Base-by-base conservation (phyloP, 768 basidiomycete species). In the Mycena metata region DNA sequence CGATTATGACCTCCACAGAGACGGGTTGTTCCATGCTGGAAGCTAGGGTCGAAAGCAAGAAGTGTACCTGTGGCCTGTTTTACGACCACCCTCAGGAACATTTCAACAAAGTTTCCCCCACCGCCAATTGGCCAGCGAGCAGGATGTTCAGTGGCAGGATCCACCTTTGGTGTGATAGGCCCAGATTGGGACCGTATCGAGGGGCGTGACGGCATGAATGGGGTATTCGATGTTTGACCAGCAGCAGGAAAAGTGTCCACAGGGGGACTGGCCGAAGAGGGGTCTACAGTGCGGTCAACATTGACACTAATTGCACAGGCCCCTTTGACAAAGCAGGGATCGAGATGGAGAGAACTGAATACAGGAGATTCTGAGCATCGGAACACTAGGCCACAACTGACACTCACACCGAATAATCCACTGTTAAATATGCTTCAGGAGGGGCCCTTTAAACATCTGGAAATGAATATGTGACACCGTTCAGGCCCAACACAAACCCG, bases 81-180 rank as follows among this genome's bases (percentile, higher is more conserved):
- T 5, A 64, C 63, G 2, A 23, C 21, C 12, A 64, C 63, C 43
- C n/a, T 36, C 3, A 64, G 63, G 16, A 35, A 49, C 35, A 64
- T 16, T 23, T 64, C 63, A 21, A 64, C 45, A 23, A 57, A 64
- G 35, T 64, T 47, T 6, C 63, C 63, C 8, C 63, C 55, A 24
- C 46, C 62, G 2, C 11, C 6, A 0, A 43, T 17, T 6, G 62
- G 63, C 55, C 43, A 47, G 4, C 49, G 46, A 1, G 11, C 9
- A 23, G n/a, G 46, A 17, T 64, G 12, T 23, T 57, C 54, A 45
- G 19, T 16, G 26, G n/a, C 21, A 30, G 30, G 30, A 30, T 30
- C 30, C 30, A 30, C 30, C 30, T 30, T 30, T 30, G 30, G 30
- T 30, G 30, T 30, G 30, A 30, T 30, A 30, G 30, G 30, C 30